Evolutionary conservation across 257 asterid species (phyloP).

Genomic region (Vinca minor): DNA sequence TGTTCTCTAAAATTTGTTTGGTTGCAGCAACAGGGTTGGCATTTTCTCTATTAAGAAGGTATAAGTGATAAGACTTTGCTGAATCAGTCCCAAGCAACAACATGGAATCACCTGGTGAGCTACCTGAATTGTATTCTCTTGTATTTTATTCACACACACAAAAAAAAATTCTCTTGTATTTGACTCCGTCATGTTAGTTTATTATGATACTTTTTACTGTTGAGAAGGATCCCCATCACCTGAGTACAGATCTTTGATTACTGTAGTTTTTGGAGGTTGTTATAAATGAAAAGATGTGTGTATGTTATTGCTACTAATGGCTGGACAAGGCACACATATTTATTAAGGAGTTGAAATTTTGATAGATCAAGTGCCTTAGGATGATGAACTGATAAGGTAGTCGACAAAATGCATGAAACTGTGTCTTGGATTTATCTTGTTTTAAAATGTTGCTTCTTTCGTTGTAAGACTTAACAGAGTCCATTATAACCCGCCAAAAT

Average conservation of each 20-base stretch:
- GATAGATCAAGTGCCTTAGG: neutral
- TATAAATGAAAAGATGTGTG: neutral
- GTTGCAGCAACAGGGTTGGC: neutral
- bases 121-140: neutral
- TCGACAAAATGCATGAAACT: neutral
- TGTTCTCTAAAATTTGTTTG: no score
- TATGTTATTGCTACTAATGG: neutral
- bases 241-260: neutral
- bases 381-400: neutral
- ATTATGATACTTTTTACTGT: neutral
- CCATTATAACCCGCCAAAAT: neutral
- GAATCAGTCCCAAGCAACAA: constrained; percentile 4
- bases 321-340: neutral
- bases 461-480: neutral
- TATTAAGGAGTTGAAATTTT: neutral
- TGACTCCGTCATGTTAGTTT: neutral
- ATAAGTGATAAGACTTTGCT: neutral
- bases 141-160: no score
- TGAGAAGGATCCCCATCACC: neutral
- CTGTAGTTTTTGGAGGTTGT: neutral
- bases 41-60: neutral
- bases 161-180: neutral
- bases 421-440: neutral
- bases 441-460: neutral
- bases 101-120: constrained; percentile 30